phyloP scores from a whole-genome alignment of 352 stramenopile species.

The Phytophthora brassicae region DNA sequence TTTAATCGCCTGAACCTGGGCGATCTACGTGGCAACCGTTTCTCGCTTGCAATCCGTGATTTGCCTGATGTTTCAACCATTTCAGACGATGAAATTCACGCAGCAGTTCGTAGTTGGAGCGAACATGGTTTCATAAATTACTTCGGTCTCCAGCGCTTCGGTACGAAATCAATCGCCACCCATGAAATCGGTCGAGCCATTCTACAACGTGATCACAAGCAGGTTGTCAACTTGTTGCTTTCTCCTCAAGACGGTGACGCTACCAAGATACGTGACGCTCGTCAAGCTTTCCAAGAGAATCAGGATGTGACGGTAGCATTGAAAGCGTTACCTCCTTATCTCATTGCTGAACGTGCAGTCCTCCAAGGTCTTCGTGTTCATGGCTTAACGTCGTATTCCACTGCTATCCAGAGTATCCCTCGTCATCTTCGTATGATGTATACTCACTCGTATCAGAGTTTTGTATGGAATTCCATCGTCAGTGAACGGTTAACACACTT shows the following conservation, averaged over 20 bases:
- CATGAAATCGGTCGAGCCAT: slow-evolving; percentile 93
- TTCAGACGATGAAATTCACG: slow-evolving; percentile 59
- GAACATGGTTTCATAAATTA: slow-evolving; percentile 97
- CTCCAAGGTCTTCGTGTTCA: slow-evolving; percentile 63
- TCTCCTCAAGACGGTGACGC: slow-evolving; percentile 74
- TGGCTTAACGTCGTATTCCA: slow-evolving; percentile 54
- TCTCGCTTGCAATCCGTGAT: slow-evolving; percentile 94
- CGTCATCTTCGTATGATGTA: slow-evolving; percentile 91
- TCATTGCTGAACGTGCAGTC: slow-evolving; percentile 80
- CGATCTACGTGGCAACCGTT: slow-evolving; percentile 93
- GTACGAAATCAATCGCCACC: slow-evolving; percentile 86
- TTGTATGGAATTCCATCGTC: slow-evolving; percentile 94
- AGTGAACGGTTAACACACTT: slow-evolving; percentile 88
- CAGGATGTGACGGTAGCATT: slow-evolving; percentile 61
- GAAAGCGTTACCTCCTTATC: slow-evolving; percentile 67
- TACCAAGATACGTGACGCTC: slow-evolving; percentile 70
- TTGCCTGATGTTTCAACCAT: slow-evolving; percentile 61
- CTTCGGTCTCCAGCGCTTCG: slow-evolving; percentile 97
- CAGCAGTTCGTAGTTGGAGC: slow-evolving; percentile 73
- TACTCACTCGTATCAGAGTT: slow-evolving; percentile 93
- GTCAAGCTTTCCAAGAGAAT: slow-evolving; percentile 61
- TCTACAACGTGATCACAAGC: slow-evolving; percentile 91
- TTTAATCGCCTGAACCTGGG: slow-evolving; percentile 91
- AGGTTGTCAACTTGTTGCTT: slow-evolving; percentile 92
- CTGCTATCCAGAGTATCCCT: slow-evolving; percentile 79